phyloP scores from a whole-genome alignment of 169 alveolate species.

The Cryptosporidium bovis region DNA sequence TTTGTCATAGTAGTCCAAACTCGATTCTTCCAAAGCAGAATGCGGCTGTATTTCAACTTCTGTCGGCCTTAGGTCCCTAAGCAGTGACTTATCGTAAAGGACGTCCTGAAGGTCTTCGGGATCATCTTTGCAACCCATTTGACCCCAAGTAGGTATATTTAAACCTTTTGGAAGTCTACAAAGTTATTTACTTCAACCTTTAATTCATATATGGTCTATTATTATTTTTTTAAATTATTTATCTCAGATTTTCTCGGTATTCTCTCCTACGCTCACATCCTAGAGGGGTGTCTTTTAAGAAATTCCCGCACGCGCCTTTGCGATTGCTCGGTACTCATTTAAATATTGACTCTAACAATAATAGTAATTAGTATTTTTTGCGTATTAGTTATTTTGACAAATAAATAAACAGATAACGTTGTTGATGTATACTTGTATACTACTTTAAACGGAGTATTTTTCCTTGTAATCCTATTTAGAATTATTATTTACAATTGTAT shows the following conservation, averaged over 20 bases:
- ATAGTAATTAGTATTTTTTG: too few relatives aligned
- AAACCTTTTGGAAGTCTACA: conserved; percentile 26
- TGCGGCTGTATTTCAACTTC: conserved; percentile 5
- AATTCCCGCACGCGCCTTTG: conserved; percentile 19
- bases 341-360: too few relatives aligned
- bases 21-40: conserved; percentile 18
- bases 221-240: background rate
- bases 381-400: too few relatives aligned
- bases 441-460: too few relatives aligned
- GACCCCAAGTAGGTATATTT: conserved; percentile 18
- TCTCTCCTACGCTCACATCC: conserved; percentile 51
- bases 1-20: conserved; percentile 46
- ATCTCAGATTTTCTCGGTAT: conserved; percentile 6
- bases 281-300: conserved; percentile 72
- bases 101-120: conserved; percentile 7
- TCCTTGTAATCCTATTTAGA: too few relatives aligned
- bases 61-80: background rate
- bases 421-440: too few relatives aligned
- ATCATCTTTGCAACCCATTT: conserved; percentile 49
- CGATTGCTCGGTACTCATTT: too few relatives aligned
- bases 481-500: too few relatives aligned
- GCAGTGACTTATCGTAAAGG: conserved; percentile 1
- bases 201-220: conserved; percentile 23
- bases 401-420: too few relatives aligned
- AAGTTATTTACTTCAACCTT: background rate